Base-by-base conservation (phyloP, 2,329 filamentous ascomycete genomes). In the Harringtonia aguacate region DNA sequence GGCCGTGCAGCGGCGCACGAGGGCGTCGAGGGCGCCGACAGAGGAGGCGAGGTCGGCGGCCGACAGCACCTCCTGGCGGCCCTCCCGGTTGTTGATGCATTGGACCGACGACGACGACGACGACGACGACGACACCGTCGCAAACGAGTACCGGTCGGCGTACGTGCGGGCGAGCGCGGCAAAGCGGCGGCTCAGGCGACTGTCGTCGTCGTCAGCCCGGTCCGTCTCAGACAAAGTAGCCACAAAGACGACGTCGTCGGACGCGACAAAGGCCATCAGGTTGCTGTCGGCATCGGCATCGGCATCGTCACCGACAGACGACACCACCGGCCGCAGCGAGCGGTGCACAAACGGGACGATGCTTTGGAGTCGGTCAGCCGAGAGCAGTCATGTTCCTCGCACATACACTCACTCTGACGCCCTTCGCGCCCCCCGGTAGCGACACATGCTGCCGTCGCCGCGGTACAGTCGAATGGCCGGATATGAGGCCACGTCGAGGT, bases 381-480 rank as follows among this genome's bases (percentile, higher is more conserved):
- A n/a, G n/a, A n/a, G n/a, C n/a, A n/a, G n/a, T n/a, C n/a, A n/a
- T 27, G 6, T 10, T 27, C 24, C 24, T 27, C 24, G n/a, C n/a
- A n/a, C n/a, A n/a, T 27, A 7, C 24, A 56, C 63, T 45, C 45
- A 69, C 67, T 59, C 49, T 12, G 56, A 47, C 1, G 64, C 58
- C 36, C 55, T 64, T 18, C 68, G 59, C 1, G 63, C 59, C 1
- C 70, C 70, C 30, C 69, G 61, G 50, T 72, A 73, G 40, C 65
- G 53, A 12, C 51, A 54, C 38, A 57, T 57, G 5, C 52, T 48
- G 3, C 60, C 58, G 22, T 61, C 55, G 4, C 55, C 53, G 33
- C 59, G 59, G 46, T 67, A 68, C 10, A 67, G 60, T 0, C 69
- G 62, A 30, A 74, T 62, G 8, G 69, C 59, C 3, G 70, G 70